phyloP scores from a whole-genome alignment of 2,329 filamentous ascomycete genomes.

The Alternaria postmessia region DNA sequence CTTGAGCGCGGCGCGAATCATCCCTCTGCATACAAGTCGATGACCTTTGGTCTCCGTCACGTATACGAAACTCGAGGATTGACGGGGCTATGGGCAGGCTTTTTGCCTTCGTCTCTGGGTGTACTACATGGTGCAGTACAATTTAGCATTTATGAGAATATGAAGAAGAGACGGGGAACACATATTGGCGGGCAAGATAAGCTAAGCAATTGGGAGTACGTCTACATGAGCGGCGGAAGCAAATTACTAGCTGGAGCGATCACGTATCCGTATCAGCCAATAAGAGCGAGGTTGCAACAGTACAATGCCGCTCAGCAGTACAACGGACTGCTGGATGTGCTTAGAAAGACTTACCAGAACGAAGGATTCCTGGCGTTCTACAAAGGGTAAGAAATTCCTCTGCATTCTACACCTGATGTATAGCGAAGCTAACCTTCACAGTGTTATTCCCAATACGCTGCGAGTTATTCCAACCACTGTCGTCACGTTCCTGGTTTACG shows the following conservation, averaged over 20 bases:
- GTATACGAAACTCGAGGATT: slow-evolving; percentile 77
- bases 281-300: slow-evolving; percentile 86
- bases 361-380: slow-evolving; percentile 89
- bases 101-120: slow-evolving; percentile 82
- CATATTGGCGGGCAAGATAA: slow-evolving; percentile 46
- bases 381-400: slow-evolving; percentile 66
- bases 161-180: slow-evolving; percentile 68
- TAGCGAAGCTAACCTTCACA: slow-evolving; percentile 8
- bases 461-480: slow-evolving; percentile 93
- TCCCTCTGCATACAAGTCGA: slow-evolving; percentile 81
- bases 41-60: slow-evolving; percentile 72
- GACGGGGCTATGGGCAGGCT: slow-evolving; percentile 84
- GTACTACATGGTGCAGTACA: slow-evolving; percentile 93
- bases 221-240: slow-evolving; percentile 79
- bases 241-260: slow-evolving; percentile 89
- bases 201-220: slow-evolving; percentile 76
- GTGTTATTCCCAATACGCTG: slow-evolving; percentile 83
- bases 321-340: slow-evolving; percentile 75
- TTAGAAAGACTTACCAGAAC: slow-evolving; percentile 75
- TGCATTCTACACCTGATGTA: background rate
- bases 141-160: slow-evolving; percentile 90
- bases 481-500: slow-evolving; percentile 96
- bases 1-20: slow-evolving; percentile 79
- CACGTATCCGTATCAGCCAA: slow-evolving; percentile 95
- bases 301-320: slow-evolving; percentile 82